phyloP scores from a whole-genome alignment of 2,329 filamentous ascomycete species.

The Fusarium abutilonis region DNA sequence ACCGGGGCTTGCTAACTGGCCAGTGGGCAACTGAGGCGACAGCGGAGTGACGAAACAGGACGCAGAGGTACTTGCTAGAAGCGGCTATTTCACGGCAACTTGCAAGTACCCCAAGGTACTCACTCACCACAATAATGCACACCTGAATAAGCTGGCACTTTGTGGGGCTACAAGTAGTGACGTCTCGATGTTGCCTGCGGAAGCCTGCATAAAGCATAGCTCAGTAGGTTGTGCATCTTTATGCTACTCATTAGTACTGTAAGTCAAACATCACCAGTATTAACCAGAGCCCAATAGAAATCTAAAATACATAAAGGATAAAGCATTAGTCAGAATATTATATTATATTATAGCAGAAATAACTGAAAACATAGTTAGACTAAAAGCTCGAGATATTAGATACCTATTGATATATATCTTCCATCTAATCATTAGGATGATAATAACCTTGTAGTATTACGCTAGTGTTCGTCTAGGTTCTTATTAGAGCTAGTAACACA shows the following conservation, averaged over 20 bases:
- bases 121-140: slow-evolving; percentile 4
- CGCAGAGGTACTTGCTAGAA: slow-evolving; percentile 34
- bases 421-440: no score
- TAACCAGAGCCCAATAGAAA: no score
- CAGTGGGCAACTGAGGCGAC: slow-evolving; percentile 33
- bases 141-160: slow-evolving; percentile 31
- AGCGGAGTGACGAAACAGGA: slow-evolving; percentile 18
- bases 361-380: no score
- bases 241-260: neutral
- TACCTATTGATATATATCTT: no score
- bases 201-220: slow-evolving; percentile 17
- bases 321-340: no score
- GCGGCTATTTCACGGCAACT: slow-evolving; percentile 2
- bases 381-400: no score
- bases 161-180: slow-evolving; percentile 46
- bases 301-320: no score
- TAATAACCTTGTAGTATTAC: no score
- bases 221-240: slow-evolving; percentile 20
- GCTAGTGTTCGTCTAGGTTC: no score
- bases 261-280: no score
- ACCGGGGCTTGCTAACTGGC: slow-evolving; percentile 38
- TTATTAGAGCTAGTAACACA: no score
- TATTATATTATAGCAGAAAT: no score
- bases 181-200: slow-evolving; percentile 51
- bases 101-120: slow-evolving; percentile 41